Evolutionary conservation across 176 grass and related monocot genomes (phyloP).

Genomic region (Alopecurus myosuroides): DNA sequence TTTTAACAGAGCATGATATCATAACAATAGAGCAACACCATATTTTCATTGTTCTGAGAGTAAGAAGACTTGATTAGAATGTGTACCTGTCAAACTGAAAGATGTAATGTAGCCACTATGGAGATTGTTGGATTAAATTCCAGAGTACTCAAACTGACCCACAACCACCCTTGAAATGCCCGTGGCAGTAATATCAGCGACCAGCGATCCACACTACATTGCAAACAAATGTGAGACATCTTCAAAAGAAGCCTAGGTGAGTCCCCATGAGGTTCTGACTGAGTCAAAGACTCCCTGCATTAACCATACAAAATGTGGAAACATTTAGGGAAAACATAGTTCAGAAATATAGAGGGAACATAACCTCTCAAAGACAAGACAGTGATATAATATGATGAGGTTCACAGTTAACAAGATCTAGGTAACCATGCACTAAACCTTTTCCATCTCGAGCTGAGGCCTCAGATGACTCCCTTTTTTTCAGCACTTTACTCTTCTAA

Average conservation of each 20-base stretch:
- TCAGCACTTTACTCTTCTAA: background rate
- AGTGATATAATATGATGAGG: background rate
- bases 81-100: constrained; percentile 7
- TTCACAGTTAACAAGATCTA: background rate
- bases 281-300: background rate
- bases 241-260: background rate
- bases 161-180: background rate
- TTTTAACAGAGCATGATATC: background rate
- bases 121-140: background rate
- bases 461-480: background rate
- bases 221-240: background rate
- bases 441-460: background rate
- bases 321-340: constrained; percentile 10
- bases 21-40: background rate
- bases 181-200: background rate
- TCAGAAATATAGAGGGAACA: constrained; percentile 19
- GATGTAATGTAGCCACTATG: background rate
- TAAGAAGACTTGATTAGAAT: background rate
- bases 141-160: background rate
- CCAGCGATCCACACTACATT: background rate
- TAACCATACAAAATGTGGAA: constrained; percentile 10
- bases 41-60: background rate
- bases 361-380: background rate
- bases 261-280: background rate
- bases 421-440: background rate